Percentiles rank a stretch among this genome's conserved stretches.
These are phyloP conservation scores for Rhodotorula glutinis DNA, from an alignment of 1,284 basidiomycete species.

Conservation along the genomic window DNA sequence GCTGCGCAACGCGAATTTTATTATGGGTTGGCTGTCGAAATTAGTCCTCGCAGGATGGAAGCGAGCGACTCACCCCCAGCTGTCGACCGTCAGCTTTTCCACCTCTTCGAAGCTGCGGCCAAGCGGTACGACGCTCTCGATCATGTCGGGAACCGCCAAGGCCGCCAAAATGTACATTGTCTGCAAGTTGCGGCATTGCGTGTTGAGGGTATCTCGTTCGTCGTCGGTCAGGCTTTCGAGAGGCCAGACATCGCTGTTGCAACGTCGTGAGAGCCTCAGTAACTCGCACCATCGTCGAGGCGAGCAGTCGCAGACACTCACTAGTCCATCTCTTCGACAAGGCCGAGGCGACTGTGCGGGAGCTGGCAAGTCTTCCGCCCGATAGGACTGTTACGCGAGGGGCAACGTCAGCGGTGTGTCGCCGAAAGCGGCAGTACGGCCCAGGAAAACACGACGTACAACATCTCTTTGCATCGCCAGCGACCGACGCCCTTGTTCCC, in stretches of 20 bases:
- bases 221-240: constrained; percentile 1
- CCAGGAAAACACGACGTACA: background rate
- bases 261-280: background rate
- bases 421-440: background rate
- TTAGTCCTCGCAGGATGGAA: too few relatives aligned
- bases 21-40: too few relatives aligned
- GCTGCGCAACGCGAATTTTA: too few relatives aligned
- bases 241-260: constrained; percentile 17
- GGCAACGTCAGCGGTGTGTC: background rate
- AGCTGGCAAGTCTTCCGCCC: constrained; percentile 29
- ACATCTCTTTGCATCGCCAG: constrained; percentile 35
- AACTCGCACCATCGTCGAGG: too few relatives aligned
- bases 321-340: constrained; percentile 34
- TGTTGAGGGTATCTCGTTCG: constrained; percentile 2
- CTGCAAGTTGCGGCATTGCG: constrained; percentile 26
- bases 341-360: constrained; percentile 24
- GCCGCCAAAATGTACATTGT: constrained; percentile 15
- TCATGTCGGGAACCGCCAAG: constrained; percentile 35
- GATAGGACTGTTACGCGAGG: background rate
- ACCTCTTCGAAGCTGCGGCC: constrained; percentile 26
- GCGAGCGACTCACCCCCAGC: constrained; percentile 24
- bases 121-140: constrained; percentile 25
- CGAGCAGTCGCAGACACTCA: too few relatives aligned
- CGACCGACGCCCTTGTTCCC: constrained; percentile 34
- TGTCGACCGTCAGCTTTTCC: constrained; percentile 26